A percentile compares a stretch with the other conserved stretches of the same genome.
Evolutionary conservation across 441 rosid species (phyloP).

Genomic region (Eutrema salsugineum): DNA sequence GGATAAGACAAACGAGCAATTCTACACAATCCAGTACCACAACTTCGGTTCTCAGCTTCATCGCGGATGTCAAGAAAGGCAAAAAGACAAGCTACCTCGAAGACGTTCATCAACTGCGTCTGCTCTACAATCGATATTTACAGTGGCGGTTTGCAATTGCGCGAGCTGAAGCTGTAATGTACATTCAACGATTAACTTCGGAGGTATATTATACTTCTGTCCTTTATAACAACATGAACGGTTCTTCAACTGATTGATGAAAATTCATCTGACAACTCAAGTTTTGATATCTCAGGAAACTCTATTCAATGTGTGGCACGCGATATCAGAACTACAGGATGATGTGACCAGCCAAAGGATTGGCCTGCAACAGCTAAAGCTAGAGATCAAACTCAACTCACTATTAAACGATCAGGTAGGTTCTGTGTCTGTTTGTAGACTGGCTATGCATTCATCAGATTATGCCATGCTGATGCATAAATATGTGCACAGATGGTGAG

Average conservation of each 20-base stretch:
- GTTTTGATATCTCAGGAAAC: constrained; percentile 56
- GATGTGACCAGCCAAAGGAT: constrained; percentile 67
- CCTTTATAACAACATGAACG: background rate
- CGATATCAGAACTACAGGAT: constrained; percentile 61
- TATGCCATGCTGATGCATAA: constrained; percentile 16
- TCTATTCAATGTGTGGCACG: constrained; percentile 64
- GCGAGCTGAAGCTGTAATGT: constrained; percentile 63
- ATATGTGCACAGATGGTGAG: constrained; percentile 53
- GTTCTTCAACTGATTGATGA: background rate
- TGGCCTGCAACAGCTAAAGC: constrained; percentile 62
- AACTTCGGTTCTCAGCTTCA: constrained; percentile 84
- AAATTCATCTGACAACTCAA: constrained; percentile 3
- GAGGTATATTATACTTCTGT: constrained; percentile 55
- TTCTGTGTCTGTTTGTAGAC: constrained; percentile 6
- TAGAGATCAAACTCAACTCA: constrained; percentile 70
- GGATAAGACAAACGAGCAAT: constrained; percentile 43
- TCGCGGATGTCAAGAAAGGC: constrained; percentile 77
- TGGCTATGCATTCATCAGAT: background rate
- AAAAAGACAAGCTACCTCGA: constrained; percentile 69
- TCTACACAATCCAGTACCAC: constrained; percentile 57
- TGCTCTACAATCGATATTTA: constrained; percentile 73
- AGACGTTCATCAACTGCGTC: constrained; percentile 87
- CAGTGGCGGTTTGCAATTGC: constrained; percentile 96
- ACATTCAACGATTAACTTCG: constrained; percentile 56
- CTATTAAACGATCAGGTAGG: constrained; percentile 70